phyloP scores from a whole-genome alignment of 169 alveolate genomes.

The Plasmodium malariae region DNA sequence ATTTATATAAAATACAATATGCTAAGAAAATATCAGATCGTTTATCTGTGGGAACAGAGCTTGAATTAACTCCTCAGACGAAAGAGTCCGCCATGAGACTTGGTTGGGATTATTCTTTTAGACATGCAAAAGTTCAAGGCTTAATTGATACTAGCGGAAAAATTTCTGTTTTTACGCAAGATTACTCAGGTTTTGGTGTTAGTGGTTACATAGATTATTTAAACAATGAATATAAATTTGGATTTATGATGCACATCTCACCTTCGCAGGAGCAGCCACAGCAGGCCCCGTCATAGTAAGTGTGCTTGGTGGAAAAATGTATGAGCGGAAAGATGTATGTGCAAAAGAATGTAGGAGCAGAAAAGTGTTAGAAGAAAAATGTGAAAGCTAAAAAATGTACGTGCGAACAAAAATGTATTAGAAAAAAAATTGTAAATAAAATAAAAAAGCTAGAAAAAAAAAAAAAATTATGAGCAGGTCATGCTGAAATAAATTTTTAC shows the following conservation, averaged over 20 bases:
- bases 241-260: constrained; percentile 93
- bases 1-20: constrained; percentile 85
- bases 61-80: constrained; percentile 87
- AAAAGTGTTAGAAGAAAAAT: not conserved
- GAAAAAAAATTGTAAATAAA: not conserved
- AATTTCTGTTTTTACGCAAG: constrained; percentile 92
- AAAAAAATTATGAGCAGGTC: constrained; percentile 5
- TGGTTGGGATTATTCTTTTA: constrained; percentile 93
- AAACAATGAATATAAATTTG: constrained; percentile 91
- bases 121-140: constrained; percentile 95
- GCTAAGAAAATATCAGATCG: constrained; percentile 89
- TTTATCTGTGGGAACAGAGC: constrained; percentile 92
- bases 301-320: not conserved
- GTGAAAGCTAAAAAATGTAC: too few relatives aligned
- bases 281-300: not conserved
- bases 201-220: constrained; percentile 92
- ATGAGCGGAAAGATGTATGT: too few relatives aligned
- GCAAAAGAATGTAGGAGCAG: too few relatives aligned
- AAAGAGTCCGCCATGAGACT: constrained; percentile 86
- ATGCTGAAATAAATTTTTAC: not conserved
- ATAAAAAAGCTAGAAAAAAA: not conserved
- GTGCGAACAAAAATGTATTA: not conserved
- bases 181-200: constrained; percentile 90
- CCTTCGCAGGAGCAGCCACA: constrained; percentile 86
- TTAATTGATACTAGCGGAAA: constrained; percentile 91